Evolutionary conservation across 176 grass and related monocot genomes (phyloP).

Genomic region (Hordeum marinum): DNA sequence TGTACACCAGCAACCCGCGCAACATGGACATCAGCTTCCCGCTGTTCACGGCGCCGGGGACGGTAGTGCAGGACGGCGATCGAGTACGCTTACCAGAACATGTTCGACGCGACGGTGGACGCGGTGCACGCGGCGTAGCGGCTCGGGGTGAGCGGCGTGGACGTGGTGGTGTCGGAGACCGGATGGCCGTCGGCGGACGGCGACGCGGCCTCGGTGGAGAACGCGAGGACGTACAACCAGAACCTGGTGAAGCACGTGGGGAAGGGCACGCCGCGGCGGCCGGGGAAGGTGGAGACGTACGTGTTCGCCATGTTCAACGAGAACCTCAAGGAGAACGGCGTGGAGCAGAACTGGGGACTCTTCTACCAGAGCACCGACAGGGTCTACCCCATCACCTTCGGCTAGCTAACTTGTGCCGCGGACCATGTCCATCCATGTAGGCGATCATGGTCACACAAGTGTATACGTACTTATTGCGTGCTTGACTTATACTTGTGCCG

Average conservation of each 20-base stretch:
- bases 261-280: constrained; percentile 48
- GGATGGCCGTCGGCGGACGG: constrained; percentile 56
- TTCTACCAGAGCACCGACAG: constrained; percentile 56
- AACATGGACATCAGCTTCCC: constrained; percentile 34
- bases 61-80: constrained; percentile 49
- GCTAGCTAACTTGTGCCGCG: too few species aligned
- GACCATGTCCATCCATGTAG: too few species aligned
- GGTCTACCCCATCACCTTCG: constrained; percentile 49
- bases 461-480: too few species aligned
- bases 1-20: background rate
- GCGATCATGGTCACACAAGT: too few species aligned
- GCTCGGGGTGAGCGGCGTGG: constrained; percentile 24
- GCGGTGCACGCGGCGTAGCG: too few species aligned
- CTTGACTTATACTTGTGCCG: too few species aligned
- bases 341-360: constrained; percentile 69
- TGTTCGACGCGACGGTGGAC: constrained; percentile 53
- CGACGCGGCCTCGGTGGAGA: constrained; percentile 9
- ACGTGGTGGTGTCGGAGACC: constrained; percentile 52
- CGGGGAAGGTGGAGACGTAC: constrained; percentile 40
- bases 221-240: constrained; percentile 63
- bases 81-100: constrained; percentile 43
- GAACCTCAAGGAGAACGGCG: constrained; percentile 51
- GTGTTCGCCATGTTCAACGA: constrained; percentile 83
- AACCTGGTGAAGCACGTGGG: constrained; percentile 47
- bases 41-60: constrained; percentile 36